Evolutionary conservation across 2,329 filamentous ascomycete species (phyloP), one percentile per base, ranked within the genome.

Genomic region (Ophiostoma ulmi): DNA sequence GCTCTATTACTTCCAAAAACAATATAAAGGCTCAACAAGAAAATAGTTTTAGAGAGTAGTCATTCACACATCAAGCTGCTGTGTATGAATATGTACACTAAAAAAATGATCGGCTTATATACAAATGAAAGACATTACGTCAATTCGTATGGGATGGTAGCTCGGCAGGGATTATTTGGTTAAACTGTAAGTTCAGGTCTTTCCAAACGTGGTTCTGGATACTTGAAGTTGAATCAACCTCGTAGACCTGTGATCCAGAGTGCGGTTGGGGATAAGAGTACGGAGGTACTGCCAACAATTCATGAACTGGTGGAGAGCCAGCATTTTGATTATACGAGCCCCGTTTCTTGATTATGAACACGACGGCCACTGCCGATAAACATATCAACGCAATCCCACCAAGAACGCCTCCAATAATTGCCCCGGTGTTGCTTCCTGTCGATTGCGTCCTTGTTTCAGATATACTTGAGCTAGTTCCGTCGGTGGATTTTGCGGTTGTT

Each of bases 261-360:
- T 55, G 52, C 13, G 52, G n/a, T 26, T 22, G 61, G 5, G 35
- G 35, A 64, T 64, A 64, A 36, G 14, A 38, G 35, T 35, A 36
- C 3, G 61, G 61, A 3, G 61, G 61, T 38, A 35, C 61, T 20
- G 61, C 11, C 52, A 55, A 20, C 31, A 26, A 26, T 14, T 55
- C 52, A 22, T 22, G 52, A 55, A 11, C n/a, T 8, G 52, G 52
- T 7, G 52, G 7, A 8, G 55, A 17, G 1, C 55, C 14, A 4
- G 3, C 11, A 26, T 31, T n/a, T 17, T 5, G 13, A 22, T 39
- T 65, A 1, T 22, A 17, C 20, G 35, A 38, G 5, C 10, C 20
- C 35, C 63, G 17, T 65, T 36, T 65, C 35, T 65, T 39, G 63
- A 65, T 65, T 10, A 65, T 65, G 20, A 65, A 65, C 35, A 65